A percentile compares a stretch with the other conserved stretches of the same genome.
Conservation (phyloP, 2,329 filamentous ascomycete species). For the Biscogniauxia sp. region DNA sequence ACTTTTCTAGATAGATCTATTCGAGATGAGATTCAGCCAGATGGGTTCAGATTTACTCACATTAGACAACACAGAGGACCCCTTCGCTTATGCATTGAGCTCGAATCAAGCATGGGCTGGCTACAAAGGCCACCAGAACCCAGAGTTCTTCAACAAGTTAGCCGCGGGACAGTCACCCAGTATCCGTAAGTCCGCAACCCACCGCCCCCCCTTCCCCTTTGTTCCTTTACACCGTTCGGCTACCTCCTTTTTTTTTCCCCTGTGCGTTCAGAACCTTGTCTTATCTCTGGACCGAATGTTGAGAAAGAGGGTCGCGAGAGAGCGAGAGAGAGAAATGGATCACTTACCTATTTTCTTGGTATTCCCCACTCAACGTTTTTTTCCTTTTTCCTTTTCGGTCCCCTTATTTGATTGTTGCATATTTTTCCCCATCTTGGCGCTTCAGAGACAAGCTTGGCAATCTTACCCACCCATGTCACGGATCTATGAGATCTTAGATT, state of each 20-base stretch:
- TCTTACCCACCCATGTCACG: neutral
- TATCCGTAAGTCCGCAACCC: conserved; percentile 46
- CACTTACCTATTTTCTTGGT: neutral
- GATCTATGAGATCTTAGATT: neutral
- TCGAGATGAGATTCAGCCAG: neutral
- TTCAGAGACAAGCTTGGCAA: neutral
- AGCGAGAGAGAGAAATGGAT: too few relatives aligned
- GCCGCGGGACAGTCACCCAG: conserved; percentile 64
- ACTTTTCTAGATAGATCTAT: neutral
- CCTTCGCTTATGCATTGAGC: conserved; percentile 61
- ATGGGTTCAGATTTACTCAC: conserved; percentile 19
- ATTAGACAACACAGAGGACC: conserved; percentile 45
- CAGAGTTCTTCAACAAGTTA: conserved; percentile 67
- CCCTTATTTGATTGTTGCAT: neutral
- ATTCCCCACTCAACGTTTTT: neutral
- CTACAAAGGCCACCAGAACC: conserved; percentile 63
- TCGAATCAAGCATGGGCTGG: conserved; percentile 70
- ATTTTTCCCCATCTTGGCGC: neutral
- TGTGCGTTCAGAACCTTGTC: conserved; percentile 1
- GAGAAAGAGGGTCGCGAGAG: neutral
- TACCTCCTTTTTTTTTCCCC: conserved; percentile 8
- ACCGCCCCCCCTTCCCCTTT: neutral
- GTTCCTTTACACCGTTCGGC: conserved; percentile 3
- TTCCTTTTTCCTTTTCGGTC: neutral
- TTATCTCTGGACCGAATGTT: neutral